Evolutionary conservation across 805 yeast species (phyloP).

Genomic region (Metschnikowia kofuensis): DNA sequence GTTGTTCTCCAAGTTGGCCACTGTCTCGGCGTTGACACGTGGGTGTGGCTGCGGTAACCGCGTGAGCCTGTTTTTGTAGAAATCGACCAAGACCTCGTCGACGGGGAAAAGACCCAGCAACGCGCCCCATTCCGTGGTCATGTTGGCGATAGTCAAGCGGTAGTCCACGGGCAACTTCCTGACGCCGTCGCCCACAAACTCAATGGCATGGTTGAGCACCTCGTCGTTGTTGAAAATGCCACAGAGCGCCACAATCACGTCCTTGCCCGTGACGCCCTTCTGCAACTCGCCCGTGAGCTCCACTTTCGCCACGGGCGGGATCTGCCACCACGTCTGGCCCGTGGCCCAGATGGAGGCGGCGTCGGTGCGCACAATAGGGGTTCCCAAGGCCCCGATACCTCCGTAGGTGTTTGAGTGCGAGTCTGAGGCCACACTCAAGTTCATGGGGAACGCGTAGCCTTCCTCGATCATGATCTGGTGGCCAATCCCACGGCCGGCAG

Average conservation of each 20-base stretch:
- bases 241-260: constrained; percentile 93
- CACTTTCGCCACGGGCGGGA: constrained; percentile 96
- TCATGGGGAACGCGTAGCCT: constrained; percentile 95
- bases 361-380: constrained; percentile 97
- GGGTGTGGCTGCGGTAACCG: constrained; percentile 74
- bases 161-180: constrained; percentile 63
- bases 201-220: constrained; percentile 90
- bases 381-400: constrained; percentile 93
- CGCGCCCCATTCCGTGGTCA: constrained; percentile 46
- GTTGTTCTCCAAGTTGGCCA: constrained; percentile 50
- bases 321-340: constrained; percentile 99
- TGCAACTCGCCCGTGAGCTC: constrained; percentile 81
- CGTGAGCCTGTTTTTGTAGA: constrained; percentile 66
- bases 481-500: constrained; percentile 99
- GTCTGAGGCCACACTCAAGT: constrained; percentile 93
- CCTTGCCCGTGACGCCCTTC: constrained; percentile 90
- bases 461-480: constrained; percentile 99
- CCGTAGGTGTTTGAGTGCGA: constrained; percentile 98
- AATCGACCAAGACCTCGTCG: constrained; percentile 70
- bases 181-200: constrained; percentile 83
- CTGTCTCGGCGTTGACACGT: constrained; percentile 64
- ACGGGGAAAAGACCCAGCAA: constrained; percentile 97
- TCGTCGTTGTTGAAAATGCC: constrained; percentile 91
- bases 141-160: constrained; percentile 22
- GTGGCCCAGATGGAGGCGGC: constrained; percentile 99